phyloP scores from a whole-genome alignment of 305 asterid species.

The Nicotiana rustica region DNA sequence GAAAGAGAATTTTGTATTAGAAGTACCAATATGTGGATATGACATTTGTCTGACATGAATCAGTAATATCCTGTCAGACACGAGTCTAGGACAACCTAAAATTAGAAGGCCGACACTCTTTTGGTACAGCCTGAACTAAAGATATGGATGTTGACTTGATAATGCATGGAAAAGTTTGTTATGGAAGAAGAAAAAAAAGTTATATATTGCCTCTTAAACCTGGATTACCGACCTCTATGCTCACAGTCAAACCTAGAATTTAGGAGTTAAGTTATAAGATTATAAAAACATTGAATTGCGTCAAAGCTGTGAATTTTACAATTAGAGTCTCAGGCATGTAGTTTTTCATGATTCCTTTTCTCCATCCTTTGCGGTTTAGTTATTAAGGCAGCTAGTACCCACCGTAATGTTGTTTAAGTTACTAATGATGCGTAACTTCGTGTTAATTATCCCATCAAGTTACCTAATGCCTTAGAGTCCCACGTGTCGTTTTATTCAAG shows the following conservation, averaged over 20 bases:
- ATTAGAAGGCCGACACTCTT: neutral
- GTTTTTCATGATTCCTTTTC: neutral
- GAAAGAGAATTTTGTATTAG: constrained; percentile 13
- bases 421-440: neutral
- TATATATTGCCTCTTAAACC: neutral
- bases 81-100: neutral
- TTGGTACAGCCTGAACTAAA: neutral
- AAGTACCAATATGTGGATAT: neutral
- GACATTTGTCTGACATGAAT: neutral
- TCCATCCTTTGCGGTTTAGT: neutral
- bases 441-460: constrained; percentile 10
- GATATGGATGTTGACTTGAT: neutral
- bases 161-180: constrained; percentile 2
- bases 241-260: neutral
- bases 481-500: too few species aligned
- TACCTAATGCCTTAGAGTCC: neutral
- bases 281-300: neutral
- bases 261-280: neutral
- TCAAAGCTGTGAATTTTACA: constrained; percentile 1
- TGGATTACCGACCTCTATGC: neutral
- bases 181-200: neutral
- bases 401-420: neutral
- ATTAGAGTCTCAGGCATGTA: neutral
- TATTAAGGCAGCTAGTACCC: neutral
- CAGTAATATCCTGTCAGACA: neutral